A percentile compares a stretch with the other conserved stretches of the same genome.
phyloP scores from a whole-genome alignment of 352 stramenopile genomes.

The Thraustotheca clavata region DNA sequence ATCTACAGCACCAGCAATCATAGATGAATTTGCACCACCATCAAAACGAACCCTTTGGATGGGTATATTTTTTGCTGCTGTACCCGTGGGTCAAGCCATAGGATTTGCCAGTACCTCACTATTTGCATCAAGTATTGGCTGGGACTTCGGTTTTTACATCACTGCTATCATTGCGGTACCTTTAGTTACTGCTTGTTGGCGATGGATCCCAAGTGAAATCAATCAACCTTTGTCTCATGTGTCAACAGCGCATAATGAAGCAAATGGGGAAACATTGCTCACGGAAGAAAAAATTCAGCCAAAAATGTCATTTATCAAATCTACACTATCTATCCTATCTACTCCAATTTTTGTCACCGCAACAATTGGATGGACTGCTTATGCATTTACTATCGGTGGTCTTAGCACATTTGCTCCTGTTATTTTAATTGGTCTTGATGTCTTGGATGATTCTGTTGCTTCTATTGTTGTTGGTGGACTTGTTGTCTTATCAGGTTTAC shows the following conservation, averaged over 20 bases:
- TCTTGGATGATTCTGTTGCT: background rate
- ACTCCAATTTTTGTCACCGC: constrained; percentile 29
- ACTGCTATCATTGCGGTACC: constrained; percentile 15
- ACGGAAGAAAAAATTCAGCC: background rate
- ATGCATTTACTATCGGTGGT: constrained; percentile 30
- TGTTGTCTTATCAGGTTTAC: constrained; percentile 6
- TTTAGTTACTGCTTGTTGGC: background rate
- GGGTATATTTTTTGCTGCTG: constrained; percentile 24
- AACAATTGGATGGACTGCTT: constrained; percentile 31
- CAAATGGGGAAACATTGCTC: background rate
- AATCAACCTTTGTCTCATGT: background rate
- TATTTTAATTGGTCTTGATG: background rate
- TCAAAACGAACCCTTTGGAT: background rate
- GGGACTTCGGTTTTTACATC: constrained; percentile 42
- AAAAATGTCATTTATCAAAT: background rate
- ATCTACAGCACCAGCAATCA: constrained; percentile 6
- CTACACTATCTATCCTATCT: constrained; percentile 1
- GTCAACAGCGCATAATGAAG: too few species aligned
- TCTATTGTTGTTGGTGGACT: background rate
- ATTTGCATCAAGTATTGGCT: constrained; percentile 21
- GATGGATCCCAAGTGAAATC: background rate
- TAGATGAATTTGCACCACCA: constrained; percentile 3
- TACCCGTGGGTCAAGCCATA: constrained; percentile 42
- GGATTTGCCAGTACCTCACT: constrained; percentile 71
- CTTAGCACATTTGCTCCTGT: constrained; percentile 21